Conservation (phyloP, 768 basidiomycete genomes). For the Lactarius sp. region DNA sequence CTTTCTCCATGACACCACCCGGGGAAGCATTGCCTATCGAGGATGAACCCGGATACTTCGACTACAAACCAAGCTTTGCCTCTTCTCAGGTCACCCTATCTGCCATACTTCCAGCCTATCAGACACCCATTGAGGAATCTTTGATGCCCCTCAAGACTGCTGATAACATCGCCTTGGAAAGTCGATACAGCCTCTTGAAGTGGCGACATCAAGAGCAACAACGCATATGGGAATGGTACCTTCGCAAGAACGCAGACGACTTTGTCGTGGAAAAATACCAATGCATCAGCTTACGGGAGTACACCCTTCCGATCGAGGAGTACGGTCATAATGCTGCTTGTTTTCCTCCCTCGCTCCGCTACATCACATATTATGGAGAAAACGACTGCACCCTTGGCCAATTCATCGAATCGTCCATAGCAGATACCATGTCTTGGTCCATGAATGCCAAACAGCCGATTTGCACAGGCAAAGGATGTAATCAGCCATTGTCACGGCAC, state of each 20-base stretch:
- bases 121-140: conserved; percentile 35
- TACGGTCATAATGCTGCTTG: conserved; percentile 67
- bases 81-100: conserved; percentile 29
- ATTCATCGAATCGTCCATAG: conserved; percentile 79
- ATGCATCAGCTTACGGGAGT: conserved; percentile 74
- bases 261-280: conserved; percentile 93
- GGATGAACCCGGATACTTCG: conserved; percentile 40
- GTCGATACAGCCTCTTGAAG: conserved; percentile 61
- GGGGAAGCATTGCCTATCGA: conserved; percentile 28
- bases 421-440: conserved; percentile 62
- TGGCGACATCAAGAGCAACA: conserved; percentile 84
- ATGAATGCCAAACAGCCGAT: conserved; percentile 62
- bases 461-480: conserved; percentile 82
- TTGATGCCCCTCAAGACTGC: conserved; percentile 52
- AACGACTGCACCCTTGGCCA: conserved; percentile 92
- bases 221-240: conserved; percentile 94
- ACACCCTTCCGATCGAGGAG: conserved; percentile 69
- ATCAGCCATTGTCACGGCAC: conserved; percentile 75
- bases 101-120: conserved; percentile 29
- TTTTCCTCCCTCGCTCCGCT: conserved; percentile 65
- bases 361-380: conserved; percentile 86
- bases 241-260: conserved; percentile 78
- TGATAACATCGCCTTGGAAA: conserved; percentile 70
- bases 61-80: conserved; percentile 33
- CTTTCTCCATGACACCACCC: conserved; percentile 37